Conservation (phyloP, 2,329 filamentous ascomycete genomes). For the Cryphonectria carpinicola region DNA sequence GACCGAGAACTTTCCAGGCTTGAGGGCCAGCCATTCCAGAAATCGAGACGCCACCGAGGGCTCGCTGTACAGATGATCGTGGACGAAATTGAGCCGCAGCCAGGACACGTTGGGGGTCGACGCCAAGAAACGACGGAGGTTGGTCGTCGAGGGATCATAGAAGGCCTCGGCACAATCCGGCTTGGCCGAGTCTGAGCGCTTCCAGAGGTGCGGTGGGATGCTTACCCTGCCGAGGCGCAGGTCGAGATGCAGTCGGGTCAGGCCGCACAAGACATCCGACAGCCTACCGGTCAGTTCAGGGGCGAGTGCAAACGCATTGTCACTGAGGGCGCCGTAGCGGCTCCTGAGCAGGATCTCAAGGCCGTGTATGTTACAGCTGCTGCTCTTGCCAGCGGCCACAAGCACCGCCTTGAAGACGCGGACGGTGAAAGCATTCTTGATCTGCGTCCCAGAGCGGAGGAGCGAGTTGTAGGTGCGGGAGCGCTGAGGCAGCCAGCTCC, state of each 20-base stretch:
- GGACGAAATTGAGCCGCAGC: slow-evolving; percentile 56
- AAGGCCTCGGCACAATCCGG: slow-evolving; percentile 4
- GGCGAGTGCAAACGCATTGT: slow-evolving; percentile 52
- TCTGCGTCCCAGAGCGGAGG: slow-evolving; percentile 11
- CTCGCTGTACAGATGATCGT: background rate
- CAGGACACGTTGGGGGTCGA: slow-evolving; percentile 49
- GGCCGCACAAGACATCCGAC: slow-evolving; percentile 46
- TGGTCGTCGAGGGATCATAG: slow-evolving; percentile 29
- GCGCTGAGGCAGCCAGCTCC: slow-evolving; percentile 1
- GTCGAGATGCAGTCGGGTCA: slow-evolving; percentile 51
- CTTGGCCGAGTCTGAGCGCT: slow-evolving; percentile 5
- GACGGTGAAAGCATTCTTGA: slow-evolving; percentile 33
- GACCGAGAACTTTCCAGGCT: slow-evolving; percentile 13
- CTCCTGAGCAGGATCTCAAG: slow-evolving; percentile 53
- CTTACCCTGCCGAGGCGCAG: slow-evolving; percentile 22
- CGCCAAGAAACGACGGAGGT: slow-evolving; percentile 44
- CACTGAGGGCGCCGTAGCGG: slow-evolving; percentile 37
- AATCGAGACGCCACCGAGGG: slow-evolving; percentile 35
- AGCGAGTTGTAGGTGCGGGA: background rate
- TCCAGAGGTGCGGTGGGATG: too few species aligned
- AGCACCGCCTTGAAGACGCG: slow-evolving; percentile 47
- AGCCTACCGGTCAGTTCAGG: slow-evolving; percentile 43
- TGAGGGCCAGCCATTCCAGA: slow-evolving; percentile 44
- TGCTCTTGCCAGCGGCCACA: slow-evolving; percentile 47
- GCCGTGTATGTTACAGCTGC: slow-evolving; percentile 42